phyloP scores from a whole-genome alignment of 164 flowering plant species.

The Vitis vinifera region DNA sequence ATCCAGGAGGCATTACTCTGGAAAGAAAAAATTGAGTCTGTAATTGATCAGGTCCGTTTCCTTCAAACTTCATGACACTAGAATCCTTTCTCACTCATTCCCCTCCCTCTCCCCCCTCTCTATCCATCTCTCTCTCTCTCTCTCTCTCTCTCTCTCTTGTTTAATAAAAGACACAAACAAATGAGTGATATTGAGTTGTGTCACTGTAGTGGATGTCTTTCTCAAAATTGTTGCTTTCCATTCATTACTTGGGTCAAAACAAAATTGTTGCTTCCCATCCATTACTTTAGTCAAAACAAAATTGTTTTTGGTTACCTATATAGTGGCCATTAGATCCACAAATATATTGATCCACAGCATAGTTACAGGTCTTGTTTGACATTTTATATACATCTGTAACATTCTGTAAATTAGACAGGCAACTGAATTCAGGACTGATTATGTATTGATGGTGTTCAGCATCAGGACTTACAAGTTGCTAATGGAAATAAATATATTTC shows the following conservation, averaged over 20 bases:
- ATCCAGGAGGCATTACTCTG: slow-evolving; percentile 94
- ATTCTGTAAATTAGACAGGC: background rate
- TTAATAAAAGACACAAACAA: background rate
- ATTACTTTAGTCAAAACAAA: background rate
- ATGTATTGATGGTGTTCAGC: slow-evolving; percentile 42
- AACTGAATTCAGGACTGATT: background rate
- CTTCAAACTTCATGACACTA: background rate
- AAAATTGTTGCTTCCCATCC: background rate
- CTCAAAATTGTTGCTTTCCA: background rate
- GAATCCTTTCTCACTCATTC: background rate
- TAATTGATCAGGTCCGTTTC: slow-evolving; percentile 81
- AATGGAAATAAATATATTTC: slow-evolving; percentile 80
- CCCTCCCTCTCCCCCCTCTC: background rate
- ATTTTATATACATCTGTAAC: background rate
- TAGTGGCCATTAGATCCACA: background rate
- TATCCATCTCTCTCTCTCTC: no score
- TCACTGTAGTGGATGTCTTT: background rate
- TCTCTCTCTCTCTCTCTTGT: background rate
- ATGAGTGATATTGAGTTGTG: background rate
- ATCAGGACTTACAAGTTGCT: slow-evolving; percentile 66
- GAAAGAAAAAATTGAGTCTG: slow-evolving; percentile 94
- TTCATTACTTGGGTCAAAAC: background rate
- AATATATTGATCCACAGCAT: background rate
- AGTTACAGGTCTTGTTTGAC: background rate
- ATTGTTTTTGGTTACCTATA: background rate